Percentiles rank a stretch among this genome's conserved stretches.
These are phyloP conservation scores for Chenopodium berlandieri DNA, from an alignment of 148 eudicot genomes.

Conservation along the genomic window DNA sequence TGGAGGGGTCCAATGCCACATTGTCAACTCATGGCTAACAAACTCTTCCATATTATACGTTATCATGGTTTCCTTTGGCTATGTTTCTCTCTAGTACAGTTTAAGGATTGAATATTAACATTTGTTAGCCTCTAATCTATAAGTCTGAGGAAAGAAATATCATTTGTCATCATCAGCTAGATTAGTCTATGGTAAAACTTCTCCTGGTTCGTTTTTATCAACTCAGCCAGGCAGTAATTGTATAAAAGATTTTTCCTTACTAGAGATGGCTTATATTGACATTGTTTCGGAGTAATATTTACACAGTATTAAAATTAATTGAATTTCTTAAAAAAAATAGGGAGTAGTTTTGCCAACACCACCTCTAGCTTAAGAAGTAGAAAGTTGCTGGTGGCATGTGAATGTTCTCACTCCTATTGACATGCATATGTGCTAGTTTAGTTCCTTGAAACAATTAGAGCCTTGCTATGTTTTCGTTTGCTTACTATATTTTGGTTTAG, in stretches of 20 bases:
- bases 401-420: background rate
- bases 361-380: background rate
- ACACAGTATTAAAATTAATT: background rate
- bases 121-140: background rate
- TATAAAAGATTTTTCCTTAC: background rate
- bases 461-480: too few relatives aligned
- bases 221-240: background rate
- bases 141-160: background rate
- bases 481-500: background rate
- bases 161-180: background rate
- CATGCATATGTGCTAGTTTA: background rate
- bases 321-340: background rate
- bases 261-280: background rate
- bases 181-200: background rate
- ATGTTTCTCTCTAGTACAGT: background rate
- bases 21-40: background rate
- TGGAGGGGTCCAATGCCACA: background rate
- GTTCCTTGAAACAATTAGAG: too few relatives aligned
- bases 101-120: background rate
- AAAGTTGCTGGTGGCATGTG: background rate
- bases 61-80: background rate
- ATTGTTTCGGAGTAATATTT: too few relatives aligned
- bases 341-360: background rate
- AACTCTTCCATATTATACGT: background rate
- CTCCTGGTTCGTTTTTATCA: background rate